Evolutionary conservation across 2,329 filamentous ascomycete species (phyloP).

Genomic region (Penicillium glabrum): DNA sequence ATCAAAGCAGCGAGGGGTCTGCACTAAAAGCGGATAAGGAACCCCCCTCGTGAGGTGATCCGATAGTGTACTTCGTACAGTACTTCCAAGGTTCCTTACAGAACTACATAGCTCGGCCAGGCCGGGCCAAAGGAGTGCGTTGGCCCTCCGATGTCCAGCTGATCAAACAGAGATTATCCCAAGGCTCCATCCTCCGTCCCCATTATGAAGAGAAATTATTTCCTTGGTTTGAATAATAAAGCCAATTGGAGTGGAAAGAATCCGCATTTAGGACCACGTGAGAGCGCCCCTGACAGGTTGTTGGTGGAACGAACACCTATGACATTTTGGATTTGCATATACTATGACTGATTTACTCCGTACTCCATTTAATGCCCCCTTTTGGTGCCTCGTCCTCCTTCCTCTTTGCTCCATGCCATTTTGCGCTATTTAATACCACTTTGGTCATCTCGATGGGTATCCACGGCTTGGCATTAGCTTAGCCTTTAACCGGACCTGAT

Average conservation of each 20-base stretch:
- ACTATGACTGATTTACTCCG: background rate
- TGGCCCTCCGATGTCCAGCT: background rate
- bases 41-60: background rate
- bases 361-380: background rate
- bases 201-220: background rate
- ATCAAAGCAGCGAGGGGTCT: background rate
- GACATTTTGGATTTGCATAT: background rate
- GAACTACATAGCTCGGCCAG: background rate
- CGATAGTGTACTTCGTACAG: background rate
- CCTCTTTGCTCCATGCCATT: background rate
- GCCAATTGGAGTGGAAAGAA: constrained; percentile 9
- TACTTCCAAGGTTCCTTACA: background rate
- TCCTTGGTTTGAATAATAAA: background rate
- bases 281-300: constrained; percentile 17
- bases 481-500: background rate
- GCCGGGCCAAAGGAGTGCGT: background rate
- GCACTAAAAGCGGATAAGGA: background rate
- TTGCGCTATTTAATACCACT: background rate
- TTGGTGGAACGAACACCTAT: constrained; percentile 11
- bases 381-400: background rate
- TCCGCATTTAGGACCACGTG: constrained; percentile 14
- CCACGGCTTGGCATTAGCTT: constrained; percentile 3
- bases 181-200: background rate
- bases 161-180: background rate
- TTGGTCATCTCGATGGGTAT: background rate